phyloP scores from a whole-genome alignment of 2,329 filamentous ascomycete genomes.

The Colletotrichum melonis region DNA sequence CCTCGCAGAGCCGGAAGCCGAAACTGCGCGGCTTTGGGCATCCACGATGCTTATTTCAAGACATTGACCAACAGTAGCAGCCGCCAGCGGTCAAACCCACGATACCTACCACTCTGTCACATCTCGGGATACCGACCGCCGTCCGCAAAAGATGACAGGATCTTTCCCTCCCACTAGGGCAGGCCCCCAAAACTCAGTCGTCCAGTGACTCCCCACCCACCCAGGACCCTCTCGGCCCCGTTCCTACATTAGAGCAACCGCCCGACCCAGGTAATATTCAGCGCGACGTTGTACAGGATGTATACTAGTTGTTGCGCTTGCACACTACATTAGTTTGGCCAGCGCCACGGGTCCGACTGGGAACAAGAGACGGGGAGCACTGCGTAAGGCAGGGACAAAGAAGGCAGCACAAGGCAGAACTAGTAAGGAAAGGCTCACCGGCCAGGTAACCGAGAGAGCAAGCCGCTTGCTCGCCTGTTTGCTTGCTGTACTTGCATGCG shows the following conservation, averaged over 20 bases:
- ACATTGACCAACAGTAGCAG: not conserved
- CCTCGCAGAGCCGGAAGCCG: not conserved
- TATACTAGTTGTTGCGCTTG: not conserved
- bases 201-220: slow-evolving; percentile 22
- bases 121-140: slow-evolving; percentile 30
- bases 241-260: slow-evolving; percentile 33
- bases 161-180: slow-evolving; percentile 2
- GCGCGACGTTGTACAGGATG: slow-evolving; percentile 1
- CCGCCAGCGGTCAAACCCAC: not conserved
- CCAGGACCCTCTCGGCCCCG: slow-evolving; percentile 25
- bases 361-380: slow-evolving; percentile 5
- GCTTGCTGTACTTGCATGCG: not conserved
- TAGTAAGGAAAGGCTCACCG: not conserved
- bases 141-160: slow-evolving; percentile 24
- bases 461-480: not conserved
- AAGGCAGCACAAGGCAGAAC: slow-evolving; percentile 6
- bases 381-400: slow-evolving; percentile 1
- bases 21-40: slow-evolving; percentile 15
- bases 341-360: slow-evolving; percentile 24
- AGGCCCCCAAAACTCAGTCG: slow-evolving; percentile 24
- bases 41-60: not conserved
- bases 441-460: slow-evolving; percentile 18
- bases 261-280: slow-evolving; percentile 16
- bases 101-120: slow-evolving; percentile 16
- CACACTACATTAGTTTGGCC: slow-evolving; percentile 26